Base-by-base conservation (phyloP, 352 stramenopile species). In the Pythium apleroticum region DNA sequence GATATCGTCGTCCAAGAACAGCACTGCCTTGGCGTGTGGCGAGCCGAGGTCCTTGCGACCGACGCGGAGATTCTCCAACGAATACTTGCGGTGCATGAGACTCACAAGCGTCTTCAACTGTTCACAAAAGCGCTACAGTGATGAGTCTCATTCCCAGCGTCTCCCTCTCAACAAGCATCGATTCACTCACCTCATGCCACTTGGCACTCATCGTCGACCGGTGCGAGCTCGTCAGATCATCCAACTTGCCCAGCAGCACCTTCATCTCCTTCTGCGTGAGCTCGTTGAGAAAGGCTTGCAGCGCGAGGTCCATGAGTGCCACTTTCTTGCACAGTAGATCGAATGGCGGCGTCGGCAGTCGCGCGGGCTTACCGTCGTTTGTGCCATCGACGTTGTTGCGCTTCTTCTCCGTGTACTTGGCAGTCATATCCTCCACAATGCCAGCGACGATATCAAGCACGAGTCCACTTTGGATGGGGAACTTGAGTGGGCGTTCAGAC, bases 51-150 rank as follows among this genome's bases (percentile, higher is more conserved):
- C 37, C 53, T 69, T 77, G 35, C 74, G 76, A 28, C 82, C 84
- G 22, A 93, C 73, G 31, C 84, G 79, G 24, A 93, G 73, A 62
- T 93, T 91, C 31, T 91, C 80, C 54, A 88, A 66, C 55, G 86
- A 89, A 45, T 95, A 95, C 61, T 95, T 95, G 68, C 84, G 84
- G 54, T 87, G 84, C 84, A 93, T 95, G 30, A 95, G 69, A 58
- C 77, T 88, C 52, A 95, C 75, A 11, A 95, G 78, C 22, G 86
- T 95, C 74, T 95, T 93, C 33, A 95, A 71, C 76, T 85, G 49
- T 20, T 45, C 17, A 37, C 14, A 49, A 46, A 20, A 1, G 24
- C 8, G n/a, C n/a, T n/a, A n/a, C n/a, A n/a, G n/a, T n/a, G n/a
- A 24, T 24, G 4, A 33, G n/a, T 15, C 4, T n/a, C 19, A 41